These are phyloP conservation scores for Gamsiella multidivaricata DNA, from an alignment of 192 early-diverging fungal species.

Conservation along the genomic window DNA sequence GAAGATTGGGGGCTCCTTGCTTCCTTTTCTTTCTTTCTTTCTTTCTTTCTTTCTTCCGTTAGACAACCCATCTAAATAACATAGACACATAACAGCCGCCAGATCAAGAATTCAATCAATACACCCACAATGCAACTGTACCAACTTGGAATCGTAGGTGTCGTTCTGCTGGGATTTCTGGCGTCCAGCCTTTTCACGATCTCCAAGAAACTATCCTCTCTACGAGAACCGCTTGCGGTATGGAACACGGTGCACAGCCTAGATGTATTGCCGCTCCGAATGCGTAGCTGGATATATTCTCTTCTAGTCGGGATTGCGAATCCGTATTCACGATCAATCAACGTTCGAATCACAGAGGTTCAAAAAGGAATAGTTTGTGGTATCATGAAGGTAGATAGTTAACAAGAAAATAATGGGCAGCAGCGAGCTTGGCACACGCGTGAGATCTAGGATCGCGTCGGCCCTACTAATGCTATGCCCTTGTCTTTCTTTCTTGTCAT, in stretches of 20 bases:
- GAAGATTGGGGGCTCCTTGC: no score
- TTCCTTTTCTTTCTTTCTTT: no score
- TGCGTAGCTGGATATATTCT: constrained; percentile 23
- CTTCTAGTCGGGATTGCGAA: constrained; percentile 13
- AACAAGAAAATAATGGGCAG: no score
- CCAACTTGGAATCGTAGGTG: background rate
- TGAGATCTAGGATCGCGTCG: no score
- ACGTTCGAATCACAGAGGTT: constrained; percentile 23
- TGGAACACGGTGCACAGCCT: constrained; percentile 4
- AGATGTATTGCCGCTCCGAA: constrained; percentile 4
- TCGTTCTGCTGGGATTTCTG: background rate
- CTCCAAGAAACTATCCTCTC: background rate
- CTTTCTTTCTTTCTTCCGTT: no score
- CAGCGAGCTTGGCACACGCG: no score
- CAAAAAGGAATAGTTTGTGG: constrained; percentile 20
- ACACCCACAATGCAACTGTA: background rate
- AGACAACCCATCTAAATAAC: no score
- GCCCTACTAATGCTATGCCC: background rate
- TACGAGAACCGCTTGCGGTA: constrained; percentile 12
- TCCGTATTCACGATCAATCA: constrained; percentile 14
- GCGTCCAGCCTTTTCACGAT: background rate
- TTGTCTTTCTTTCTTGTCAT: background rate
- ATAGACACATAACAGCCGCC: no score
- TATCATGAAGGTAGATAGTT: constrained; percentile 18
- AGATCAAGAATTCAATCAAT: no score